phyloP scores from a whole-genome alignment of 805 yeast species.

The Ogataea allantospora region DNA sequence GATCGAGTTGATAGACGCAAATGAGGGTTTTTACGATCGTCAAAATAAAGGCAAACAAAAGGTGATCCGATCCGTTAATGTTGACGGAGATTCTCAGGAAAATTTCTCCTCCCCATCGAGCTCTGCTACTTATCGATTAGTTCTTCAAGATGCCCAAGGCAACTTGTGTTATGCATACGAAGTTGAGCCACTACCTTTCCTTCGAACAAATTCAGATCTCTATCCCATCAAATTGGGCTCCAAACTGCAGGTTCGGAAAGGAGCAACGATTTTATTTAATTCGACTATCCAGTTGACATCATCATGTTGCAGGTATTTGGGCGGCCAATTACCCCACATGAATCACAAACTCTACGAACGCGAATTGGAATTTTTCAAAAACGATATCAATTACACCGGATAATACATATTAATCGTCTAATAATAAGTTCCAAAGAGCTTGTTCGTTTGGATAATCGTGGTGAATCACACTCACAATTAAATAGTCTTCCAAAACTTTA shows the following conservation, averaged over 20 bases:
- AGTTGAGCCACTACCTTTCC: constrained; percentile 48
- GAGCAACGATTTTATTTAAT: constrained; percentile 49
- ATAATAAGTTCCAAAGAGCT: constrained; percentile 72
- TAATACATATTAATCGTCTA: constrained; percentile 25
- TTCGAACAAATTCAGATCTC: constrained; percentile 28
- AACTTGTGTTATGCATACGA: constrained; percentile 59
- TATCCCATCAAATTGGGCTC: constrained; percentile 55
- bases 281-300: constrained; percentile 37
- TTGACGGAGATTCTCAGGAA: constrained; percentile 34
- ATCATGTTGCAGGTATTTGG: constrained; percentile 24
- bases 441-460: constrained; percentile 75
- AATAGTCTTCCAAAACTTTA: constrained; percentile 58
- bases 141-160: constrained; percentile 53
- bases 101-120: constrained; percentile 1
- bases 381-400: constrained; percentile 25
- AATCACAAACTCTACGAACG: constrained; percentile 30
- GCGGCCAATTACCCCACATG: constrained; percentile 30
- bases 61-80: constrained; percentile 49
- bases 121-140: constrained; percentile 45
- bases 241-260: constrained; percentile 48
- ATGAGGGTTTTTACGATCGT: constrained; percentile 59
- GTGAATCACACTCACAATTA: constrained; percentile 80
- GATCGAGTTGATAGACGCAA: constrained; percentile 51
- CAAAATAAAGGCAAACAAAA: constrained; percentile 31
- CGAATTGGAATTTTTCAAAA: constrained; percentile 39